Percentiles rank a stretch among this genome's conserved stretches.
Evolutionary conservation across 345 rosid genomes (phyloP).

Genomic region (Physaria fendleri): DNA sequence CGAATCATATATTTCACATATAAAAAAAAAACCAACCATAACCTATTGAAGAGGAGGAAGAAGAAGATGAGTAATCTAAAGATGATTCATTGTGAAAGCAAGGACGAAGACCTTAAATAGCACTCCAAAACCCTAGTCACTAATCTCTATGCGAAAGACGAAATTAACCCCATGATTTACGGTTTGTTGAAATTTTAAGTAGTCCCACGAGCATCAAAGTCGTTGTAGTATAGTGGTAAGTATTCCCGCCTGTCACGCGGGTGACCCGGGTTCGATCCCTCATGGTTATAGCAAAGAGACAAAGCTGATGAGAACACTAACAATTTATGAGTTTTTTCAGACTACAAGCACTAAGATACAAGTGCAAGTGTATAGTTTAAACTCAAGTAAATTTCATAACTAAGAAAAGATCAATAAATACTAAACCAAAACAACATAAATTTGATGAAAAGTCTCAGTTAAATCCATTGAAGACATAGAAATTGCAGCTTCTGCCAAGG

Average conservation of each 20-base stretch:
- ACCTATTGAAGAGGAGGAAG: not conserved
- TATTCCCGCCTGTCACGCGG: constrained; percentile 98
- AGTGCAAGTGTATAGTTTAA: constrained; percentile 28
- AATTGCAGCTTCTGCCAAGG: constrained; percentile 45
- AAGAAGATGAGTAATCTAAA: not conserved
- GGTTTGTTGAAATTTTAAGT: not conserved
- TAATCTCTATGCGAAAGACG: not conserved
- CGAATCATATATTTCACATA: not conserved
- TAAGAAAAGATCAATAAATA: not conserved
- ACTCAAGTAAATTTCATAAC: constrained; percentile 1
- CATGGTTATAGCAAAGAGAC: not conserved
- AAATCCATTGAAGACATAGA: constrained; percentile 29
- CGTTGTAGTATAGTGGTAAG: constrained; percentile 98
- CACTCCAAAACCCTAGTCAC: constrained; percentile 5
- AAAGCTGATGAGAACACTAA: constrained; percentile 21
- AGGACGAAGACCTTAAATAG: not conserved
- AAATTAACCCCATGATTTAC: not conserved
- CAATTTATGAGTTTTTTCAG: constrained; percentile 22
- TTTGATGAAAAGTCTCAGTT: constrained; percentile 36
- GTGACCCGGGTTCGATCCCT: constrained; percentile 95
- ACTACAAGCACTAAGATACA: constrained; percentile 14
- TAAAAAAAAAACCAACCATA: not conserved
- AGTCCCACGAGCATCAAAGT: no score
- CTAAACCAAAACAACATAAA: no score
- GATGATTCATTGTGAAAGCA: not conserved